These are phyloP conservation scores for Phytopythium ostracodes DNA, from an alignment of 352 stramenopile species.

Conservation along the genomic window DNA sequence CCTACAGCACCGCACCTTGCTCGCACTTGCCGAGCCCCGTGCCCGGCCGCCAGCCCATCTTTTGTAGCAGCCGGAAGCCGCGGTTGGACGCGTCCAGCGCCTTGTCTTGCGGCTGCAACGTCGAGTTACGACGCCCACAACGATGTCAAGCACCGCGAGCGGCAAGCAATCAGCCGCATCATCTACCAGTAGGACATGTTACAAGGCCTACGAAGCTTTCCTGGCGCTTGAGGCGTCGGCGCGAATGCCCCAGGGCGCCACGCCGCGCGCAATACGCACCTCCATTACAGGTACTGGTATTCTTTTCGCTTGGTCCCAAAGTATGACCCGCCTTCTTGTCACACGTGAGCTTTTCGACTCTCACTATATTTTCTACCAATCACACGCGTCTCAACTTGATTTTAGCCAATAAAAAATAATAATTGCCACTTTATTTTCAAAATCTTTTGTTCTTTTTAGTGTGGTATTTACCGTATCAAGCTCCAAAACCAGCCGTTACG, in stretches of 20 bases:
- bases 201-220: no score
- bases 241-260: no score
- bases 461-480: background rate
- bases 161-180: no score
- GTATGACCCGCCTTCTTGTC: background rate
- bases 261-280: no score
- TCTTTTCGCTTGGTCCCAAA: background rate
- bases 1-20: conserved; percentile 23
- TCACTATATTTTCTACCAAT: background rate
- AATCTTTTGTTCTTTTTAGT: no score
- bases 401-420: background rate
- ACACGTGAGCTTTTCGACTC: background rate
- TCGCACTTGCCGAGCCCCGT: conserved; percentile 41
- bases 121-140: no score
- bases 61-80: conserved; percentile 51
- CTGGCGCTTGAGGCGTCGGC: no score
- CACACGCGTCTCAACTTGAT: background rate
- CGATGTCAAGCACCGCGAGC: no score
- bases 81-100: conserved; percentile 45
- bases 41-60: conserved; percentile 60
- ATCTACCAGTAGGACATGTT: no score
- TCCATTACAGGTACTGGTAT: no score
- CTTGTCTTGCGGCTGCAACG: no score
- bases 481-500: background rate
- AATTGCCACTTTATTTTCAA: no score